These are phyloP conservation scores for Stipa capillata DNA, from an alignment of 176 grass and related monocot genomes.

Conservation along the genomic window DNA sequence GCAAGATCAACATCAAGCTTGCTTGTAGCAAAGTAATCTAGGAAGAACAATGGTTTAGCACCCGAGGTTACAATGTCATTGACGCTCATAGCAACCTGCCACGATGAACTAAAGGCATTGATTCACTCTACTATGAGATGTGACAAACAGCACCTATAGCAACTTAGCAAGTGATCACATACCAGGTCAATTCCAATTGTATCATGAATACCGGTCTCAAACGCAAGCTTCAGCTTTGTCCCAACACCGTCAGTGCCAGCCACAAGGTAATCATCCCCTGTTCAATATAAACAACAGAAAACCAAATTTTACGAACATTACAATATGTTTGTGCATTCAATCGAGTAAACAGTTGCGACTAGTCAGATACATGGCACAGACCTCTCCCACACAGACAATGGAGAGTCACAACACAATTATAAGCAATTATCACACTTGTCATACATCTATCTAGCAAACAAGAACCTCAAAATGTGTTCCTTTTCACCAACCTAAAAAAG, in stretches of 20 bases:
- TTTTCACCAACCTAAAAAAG: neutral
- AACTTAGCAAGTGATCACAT: neutral
- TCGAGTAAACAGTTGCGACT: neutral
- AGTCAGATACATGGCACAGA: neutral
- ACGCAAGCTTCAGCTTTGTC: slow-evolving; percentile 96
- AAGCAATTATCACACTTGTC: neutral
- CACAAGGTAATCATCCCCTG: slow-evolving; percentile 73
- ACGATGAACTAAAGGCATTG: neutral
- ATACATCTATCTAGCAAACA: neutral
- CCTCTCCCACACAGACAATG: neutral
- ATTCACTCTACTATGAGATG: neutral
- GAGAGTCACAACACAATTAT: neutral
- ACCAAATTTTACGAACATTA: neutral
- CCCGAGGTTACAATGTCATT: slow-evolving; percentile 94
- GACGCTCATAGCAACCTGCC: slow-evolving; percentile 94
- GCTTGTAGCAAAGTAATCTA: slow-evolving; percentile 79
- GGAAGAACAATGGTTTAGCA: slow-evolving; percentile 78
- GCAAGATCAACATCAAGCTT: slow-evolving; percentile 85
- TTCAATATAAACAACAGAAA: slow-evolving; percentile 12
- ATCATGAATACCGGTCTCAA: slow-evolving; percentile 92
- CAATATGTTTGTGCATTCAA: neutral
- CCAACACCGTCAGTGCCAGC: slow-evolving; percentile 77
- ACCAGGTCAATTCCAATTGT: slow-evolving; percentile 96
- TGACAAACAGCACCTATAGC: neutral
- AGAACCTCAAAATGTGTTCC: neutral